Conservation (phyloP, 495 filamentous ascomycete species). For the Pyronema omphalodes region DNA sequence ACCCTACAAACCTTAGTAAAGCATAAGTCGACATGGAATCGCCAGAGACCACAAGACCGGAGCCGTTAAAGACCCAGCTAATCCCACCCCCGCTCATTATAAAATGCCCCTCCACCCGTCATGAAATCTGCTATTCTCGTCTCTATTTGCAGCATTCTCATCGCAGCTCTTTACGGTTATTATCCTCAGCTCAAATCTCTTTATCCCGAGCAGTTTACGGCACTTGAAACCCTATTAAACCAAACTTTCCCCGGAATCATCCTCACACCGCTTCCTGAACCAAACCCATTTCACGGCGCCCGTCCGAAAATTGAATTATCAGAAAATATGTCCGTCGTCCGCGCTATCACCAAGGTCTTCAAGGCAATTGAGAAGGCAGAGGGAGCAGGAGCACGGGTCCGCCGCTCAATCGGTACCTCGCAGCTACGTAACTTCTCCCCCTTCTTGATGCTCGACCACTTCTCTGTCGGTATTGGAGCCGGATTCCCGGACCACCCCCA, state of each 20-base stretch:
- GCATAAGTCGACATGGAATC: no score
- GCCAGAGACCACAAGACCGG: no score
- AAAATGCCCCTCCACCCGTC: no score
- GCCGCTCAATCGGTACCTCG: constrained; percentile 72
- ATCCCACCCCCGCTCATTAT: no score
- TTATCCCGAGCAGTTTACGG: not conserved
- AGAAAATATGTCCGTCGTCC: constrained; percentile 41
- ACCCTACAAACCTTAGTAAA: no score
- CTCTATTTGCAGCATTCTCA: not conserved
- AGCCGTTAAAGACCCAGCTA: no score
- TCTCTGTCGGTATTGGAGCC: constrained; percentile 57
- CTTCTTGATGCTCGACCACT: constrained; percentile 97
- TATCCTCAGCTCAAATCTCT: no score
- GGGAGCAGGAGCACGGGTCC: constrained; percentile 73
- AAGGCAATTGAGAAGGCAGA: constrained; percentile 73
- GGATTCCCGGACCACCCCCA: constrained; percentile 82
- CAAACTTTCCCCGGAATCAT: not conserved
- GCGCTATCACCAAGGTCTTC: constrained; percentile 64
- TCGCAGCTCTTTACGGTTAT: not conserved
- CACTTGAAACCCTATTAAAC: not conserved
- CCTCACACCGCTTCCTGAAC: not conserved
- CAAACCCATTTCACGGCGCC: no score
- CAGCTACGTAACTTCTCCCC: constrained; percentile 73
- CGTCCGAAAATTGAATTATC: not conserved
- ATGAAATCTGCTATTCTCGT: not conserved